Evolutionary conservation across 2,329 filamentous ascomycete genomes (phyloP).

Genomic region (Didymella keratinophila): DNA sequence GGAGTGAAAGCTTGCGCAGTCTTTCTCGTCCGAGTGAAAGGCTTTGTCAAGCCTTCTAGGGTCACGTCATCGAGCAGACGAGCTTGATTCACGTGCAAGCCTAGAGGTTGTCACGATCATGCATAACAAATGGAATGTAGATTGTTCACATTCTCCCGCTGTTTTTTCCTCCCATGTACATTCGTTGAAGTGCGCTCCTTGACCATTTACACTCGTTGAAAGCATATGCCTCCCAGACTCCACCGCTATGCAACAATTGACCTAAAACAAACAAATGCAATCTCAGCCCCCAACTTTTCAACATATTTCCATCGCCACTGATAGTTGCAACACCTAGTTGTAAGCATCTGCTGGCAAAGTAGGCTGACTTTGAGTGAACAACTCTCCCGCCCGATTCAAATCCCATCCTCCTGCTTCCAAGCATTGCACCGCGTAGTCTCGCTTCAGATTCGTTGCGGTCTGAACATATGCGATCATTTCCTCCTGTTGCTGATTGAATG

Average conservation of each 20-base stretch:
- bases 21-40: not conserved
- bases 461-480: constrained; percentile 76
- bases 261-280: constrained; percentile 3
- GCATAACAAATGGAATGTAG: not conserved
- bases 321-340: constrained; percentile 26
- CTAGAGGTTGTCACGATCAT: not conserved
- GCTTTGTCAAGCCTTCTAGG: not conserved
- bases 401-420: constrained; percentile 82
- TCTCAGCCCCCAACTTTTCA: not conserved
- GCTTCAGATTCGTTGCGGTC: constrained; percentile 80
- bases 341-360: constrained; percentile 55
- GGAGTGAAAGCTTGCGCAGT: not conserved
- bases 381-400: constrained; percentile 74
- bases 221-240: constrained; percentile 1
- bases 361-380: constrained; percentile 78
- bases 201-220: not conserved
- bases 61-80: not conserved
- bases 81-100: not conserved
- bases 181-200: no score
- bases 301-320: constrained; percentile 6
- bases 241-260: constrained; percentile 15
- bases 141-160: not conserved
- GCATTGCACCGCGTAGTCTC: constrained; percentile 81
- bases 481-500: constrained; percentile 61
- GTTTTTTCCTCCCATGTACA: not conserved